Base-by-base conservation (phyloP, 73 alveolate species). In the Symbiodinium natans region DNA sequence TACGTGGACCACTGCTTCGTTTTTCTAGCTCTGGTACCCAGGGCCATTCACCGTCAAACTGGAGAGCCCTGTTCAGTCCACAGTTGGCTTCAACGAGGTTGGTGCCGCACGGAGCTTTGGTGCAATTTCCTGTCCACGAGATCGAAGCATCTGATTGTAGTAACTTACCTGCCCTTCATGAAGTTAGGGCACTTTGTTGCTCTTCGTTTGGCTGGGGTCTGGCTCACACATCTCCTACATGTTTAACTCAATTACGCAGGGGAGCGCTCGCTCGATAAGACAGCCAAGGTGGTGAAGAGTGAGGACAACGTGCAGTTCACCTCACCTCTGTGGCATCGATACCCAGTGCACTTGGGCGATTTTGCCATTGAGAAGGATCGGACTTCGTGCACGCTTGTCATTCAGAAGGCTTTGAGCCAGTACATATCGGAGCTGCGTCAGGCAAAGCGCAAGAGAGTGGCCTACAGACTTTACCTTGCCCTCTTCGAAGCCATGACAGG, bases 1-100 rank as follows among this genome's bases (percentile, higher is more conserved):
- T 77, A 34, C 56, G 87, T 77, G n/a, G 87, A 77, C 54, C 36
- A n/a, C 19, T 77, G 56, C 87, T 6, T 38, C 36, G 34, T 77
- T 6, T 77, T 77, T 33, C 8, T 77, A 4, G 87, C 87, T 77
- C 39, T 77, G 56, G 87, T 77, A 54, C 87, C 87, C 29, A 33
- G 15, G 3, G 56, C 29, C 56, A 38, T 40, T 17, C 63, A 82
- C 40, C 0, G 10, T 41, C 75, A 83, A 11, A 29, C 75, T 8
- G 19, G 2, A 31, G 1, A n/a, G 6, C 1, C 4, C 73, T 23
- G 11, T 19, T 17, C 41, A 29, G 2, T 13, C 75, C 43, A 83
- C 92, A 83, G 41, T 42, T 83, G 92, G 92, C 92, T 83, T 6
- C 43, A 41, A 83, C 92, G 31, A 74, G 42, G n/a, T 27, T n/a